Conservation (phyloP, 1,284 basidiomycete genomes). For the Ganoderma meredithae region DNA sequence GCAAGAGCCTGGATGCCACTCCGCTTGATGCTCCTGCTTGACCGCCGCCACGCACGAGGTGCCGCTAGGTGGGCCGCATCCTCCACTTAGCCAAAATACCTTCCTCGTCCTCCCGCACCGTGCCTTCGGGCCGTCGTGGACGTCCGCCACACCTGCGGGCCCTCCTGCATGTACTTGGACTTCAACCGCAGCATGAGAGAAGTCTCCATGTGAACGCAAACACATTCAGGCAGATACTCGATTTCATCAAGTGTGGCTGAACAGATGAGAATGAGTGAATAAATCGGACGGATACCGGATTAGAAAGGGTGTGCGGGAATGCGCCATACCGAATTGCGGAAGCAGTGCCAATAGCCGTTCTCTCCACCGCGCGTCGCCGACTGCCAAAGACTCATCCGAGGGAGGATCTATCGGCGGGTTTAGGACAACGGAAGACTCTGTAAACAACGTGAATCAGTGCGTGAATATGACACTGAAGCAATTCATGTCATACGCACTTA, state of each 20-base stretch:
- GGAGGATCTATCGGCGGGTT: not conserved
- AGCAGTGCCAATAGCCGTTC: not conserved
- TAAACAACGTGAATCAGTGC: not conserved
- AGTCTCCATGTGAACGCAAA: not conserved
- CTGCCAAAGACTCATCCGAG: not conserved
- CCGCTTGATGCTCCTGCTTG: too few species aligned
- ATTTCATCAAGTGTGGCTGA: not conserved
- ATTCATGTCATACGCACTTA: not conserved
- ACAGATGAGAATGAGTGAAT: not conserved
- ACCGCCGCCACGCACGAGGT: too few species aligned
- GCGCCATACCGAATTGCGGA: not conserved
- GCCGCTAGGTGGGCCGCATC: not conserved
- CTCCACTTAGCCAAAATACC: not conserved
- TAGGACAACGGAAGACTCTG: not conserved
- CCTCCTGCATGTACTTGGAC: not conserved
- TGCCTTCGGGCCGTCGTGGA: not conserved
- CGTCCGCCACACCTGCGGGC: conserved; percentile 3
- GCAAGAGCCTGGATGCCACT: too few species aligned
- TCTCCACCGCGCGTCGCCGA: not conserved
- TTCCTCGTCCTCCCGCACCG: not conserved
- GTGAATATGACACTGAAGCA: not conserved
- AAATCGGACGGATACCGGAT: not conserved
- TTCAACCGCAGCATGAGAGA: not conserved
- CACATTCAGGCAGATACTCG: not conserved
- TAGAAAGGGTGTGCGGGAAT: not conserved